Evolutionary conservation across 108 stramenopile genomes (phyloP).

Genomic region (Cyclotella cryptica): DNA sequence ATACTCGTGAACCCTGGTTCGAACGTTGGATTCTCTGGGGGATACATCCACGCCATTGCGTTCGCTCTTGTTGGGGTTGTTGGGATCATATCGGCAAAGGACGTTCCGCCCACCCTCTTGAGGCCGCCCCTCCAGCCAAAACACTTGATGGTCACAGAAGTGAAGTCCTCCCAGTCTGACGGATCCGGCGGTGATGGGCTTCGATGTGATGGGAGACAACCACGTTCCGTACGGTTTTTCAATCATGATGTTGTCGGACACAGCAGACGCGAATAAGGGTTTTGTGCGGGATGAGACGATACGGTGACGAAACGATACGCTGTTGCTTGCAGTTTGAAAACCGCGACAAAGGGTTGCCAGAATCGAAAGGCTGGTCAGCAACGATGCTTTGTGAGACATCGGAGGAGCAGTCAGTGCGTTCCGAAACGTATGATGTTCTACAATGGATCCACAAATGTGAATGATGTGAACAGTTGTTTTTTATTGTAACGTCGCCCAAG

Average conservation of each 20-base stretch:
- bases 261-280: neutral
- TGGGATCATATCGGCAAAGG: constrained; percentile 47
- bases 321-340: no score
- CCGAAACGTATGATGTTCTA: no score
- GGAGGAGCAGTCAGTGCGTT: no score
- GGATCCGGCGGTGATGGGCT: constrained; percentile 65
- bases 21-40: constrained; percentile 62
- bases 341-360: no score
- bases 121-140: constrained; percentile 72
- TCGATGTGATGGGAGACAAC: constrained; percentile 69
- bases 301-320: no score
- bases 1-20: constrained; percentile 83
- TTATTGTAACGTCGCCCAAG: no score
- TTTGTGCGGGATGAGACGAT: no score
- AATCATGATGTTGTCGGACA: constrained; percentile 1
- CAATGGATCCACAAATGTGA: no score
- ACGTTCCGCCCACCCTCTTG: constrained; percentile 74
- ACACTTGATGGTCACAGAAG: constrained; percentile 35
- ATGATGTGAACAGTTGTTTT: no score
- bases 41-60: constrained; percentile 55
- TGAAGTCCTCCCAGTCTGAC: constrained; percentile 53
- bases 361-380: no score
- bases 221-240: constrained; percentile 72
- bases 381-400: no score
- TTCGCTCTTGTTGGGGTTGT: constrained; percentile 15